A percentile compares a stretch with the other conserved stretches of the same genome.
Conservation (phyloP, 2,329 filamentous ascomycete genomes). For the Ophiostoma populinum region DNA sequence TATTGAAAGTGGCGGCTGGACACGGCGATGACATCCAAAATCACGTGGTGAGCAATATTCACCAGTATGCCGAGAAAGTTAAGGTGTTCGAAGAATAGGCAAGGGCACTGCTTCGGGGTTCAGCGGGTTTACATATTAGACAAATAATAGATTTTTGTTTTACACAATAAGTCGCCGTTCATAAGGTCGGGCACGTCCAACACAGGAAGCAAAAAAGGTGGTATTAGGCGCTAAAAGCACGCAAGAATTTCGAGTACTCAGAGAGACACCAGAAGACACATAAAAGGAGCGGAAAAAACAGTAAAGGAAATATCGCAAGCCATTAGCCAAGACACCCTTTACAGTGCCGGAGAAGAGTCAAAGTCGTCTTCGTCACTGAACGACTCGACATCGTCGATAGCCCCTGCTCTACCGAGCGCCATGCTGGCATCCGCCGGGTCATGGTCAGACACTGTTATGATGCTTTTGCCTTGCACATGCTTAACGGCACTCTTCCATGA, state of each 20-base stretch:
- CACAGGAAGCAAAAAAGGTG: not conserved
- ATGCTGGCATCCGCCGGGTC: constrained; percentile 43
- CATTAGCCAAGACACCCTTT: too few species aligned
- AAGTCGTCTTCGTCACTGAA: constrained; percentile 58
- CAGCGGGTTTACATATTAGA: not conserved
- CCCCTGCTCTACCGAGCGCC: constrained; percentile 44
- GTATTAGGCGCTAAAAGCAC: too few species aligned
- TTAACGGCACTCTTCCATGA: constrained; percentile 65
- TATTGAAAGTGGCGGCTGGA: constrained; percentile 73
- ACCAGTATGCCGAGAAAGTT: constrained; percentile 65
- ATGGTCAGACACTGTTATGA: constrained; percentile 66
- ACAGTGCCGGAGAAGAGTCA: too few species aligned
- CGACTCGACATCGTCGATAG: constrained; percentile 78
- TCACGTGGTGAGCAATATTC: constrained; percentile 64
- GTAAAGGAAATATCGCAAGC: too few species aligned
- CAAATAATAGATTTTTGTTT: not conserved
- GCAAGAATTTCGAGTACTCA: not conserved
- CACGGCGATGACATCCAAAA: constrained; percentile 65
- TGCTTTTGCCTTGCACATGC: constrained; percentile 61
- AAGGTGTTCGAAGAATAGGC: constrained; percentile 54
- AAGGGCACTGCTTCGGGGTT: not conserved
- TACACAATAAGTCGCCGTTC: not conserved
- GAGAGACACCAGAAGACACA: not conserved
- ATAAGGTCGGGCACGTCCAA: too few species aligned
- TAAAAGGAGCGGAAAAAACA: not conserved